These are phyloP conservation scores for Pulicaria dysenterica DNA, from an alignment of 129 eudicot species.

Conservation along the genomic window DNA sequence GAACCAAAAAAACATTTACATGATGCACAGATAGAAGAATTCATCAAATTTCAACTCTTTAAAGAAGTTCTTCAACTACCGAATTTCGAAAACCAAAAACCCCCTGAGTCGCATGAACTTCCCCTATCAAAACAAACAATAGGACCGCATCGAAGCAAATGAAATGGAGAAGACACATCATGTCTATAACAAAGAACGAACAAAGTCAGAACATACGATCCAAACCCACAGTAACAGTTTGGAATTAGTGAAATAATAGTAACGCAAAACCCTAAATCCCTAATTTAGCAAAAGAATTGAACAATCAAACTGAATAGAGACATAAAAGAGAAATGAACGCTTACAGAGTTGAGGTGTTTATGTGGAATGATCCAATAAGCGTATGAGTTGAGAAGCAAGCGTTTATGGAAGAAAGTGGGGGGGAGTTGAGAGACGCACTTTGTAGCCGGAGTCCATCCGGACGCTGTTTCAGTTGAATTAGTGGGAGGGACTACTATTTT, in stretches of 20 bases:
- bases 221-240: background rate
- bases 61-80: background rate
- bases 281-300: slow-evolving; percentile 18
- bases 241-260: background rate
- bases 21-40: background rate
- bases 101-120: slow-evolving; percentile 9
- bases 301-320: background rate
- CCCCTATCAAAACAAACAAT: slow-evolving; percentile 2
- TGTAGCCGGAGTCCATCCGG: slow-evolving; percentile 37
- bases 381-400: slow-evolving; percentile 6
- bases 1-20: background rate
- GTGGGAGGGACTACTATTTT: slow-evolving; percentile 12
- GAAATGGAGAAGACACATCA: background rate
- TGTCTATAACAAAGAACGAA: slow-evolving; percentile 2
- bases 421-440: slow-evolving; percentile 25
- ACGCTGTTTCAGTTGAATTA: slow-evolving; percentile 11
- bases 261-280: slow-evolving; percentile 37
- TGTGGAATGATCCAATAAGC: slow-evolving; percentile 2
- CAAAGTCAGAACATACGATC: background rate
- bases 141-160: slow-evolving; percentile 8
- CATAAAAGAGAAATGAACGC: slow-evolving; percentile 6
- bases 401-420: background rate
- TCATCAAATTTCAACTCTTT: background rate
- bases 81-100: slow-evolving; percentile 12
- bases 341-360: slow-evolving; percentile 18